Evolutionary conservation across 2,329 filamentous ascomycete species (phyloP), one percentile per base, ranked within the genome.

Genomic region (Sporothrix schenckii): DNA sequence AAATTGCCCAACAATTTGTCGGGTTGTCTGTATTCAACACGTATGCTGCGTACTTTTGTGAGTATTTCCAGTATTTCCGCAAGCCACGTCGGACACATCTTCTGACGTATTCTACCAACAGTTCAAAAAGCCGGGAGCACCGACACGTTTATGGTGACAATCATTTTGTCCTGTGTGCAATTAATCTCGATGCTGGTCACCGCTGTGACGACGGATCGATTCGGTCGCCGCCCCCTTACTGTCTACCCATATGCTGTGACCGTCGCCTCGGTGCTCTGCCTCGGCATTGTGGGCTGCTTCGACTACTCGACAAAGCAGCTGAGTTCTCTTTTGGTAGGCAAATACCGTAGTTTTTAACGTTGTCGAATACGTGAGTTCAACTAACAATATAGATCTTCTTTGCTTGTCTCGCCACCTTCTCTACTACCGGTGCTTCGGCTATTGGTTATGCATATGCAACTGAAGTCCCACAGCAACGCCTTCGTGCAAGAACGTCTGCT

Each of bases 401-500:
- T 70, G 80, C 80, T 21, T 81, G 79, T 52, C 70, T 81, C 30
- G 80, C 80, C 0, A 82, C 80, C 0, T 80, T 81, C 56, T 79
- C 80, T 2, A 82, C 80, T 3, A 82, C 79, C 0, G 80, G 80
- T 19, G 80, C 80, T 6, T 80, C 79, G 0, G 80, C 80, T 4
- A 82, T 82, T 47, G 81, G 80, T 7, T 82, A 82, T 71, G 80
- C 81, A 1, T 82, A 82, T 58, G 79, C 80, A 0, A 78, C 80
- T 9, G 81, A 82, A 69, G 76, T 81, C 19, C 80, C 81, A 0
- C 75, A 78, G 30, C 81, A 82, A 72, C 78, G 80, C 2, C 76
- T 82, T 3, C 79, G 80, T 49, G 80, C 81, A 3, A 76, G 76
- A 30, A 82, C 81, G 4, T 79, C 80, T 0, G 80, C 75, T 1